Evolutionary conservation across 2,329 filamentous ascomycete genomes (phyloP).

Genomic region (Verticillium nubilum): DNA sequence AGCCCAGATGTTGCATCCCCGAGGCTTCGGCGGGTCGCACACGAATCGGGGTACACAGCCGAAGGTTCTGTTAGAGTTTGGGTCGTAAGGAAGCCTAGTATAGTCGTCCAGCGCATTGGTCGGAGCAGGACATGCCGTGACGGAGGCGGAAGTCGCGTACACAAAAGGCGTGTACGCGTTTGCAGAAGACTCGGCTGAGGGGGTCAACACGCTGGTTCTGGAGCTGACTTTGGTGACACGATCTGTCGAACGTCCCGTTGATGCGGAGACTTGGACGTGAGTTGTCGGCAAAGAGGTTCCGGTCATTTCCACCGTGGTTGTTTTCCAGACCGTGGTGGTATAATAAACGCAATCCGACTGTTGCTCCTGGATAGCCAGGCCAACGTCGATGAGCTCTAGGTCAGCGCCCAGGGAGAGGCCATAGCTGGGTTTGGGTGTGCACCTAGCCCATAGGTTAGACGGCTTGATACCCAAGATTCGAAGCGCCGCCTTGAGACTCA

Average conservation of each 20-base stretch:
- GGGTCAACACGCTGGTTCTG: not conserved
- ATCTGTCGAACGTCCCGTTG: not conserved
- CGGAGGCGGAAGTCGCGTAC: not conserved
- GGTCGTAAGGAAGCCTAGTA: slow-evolving; percentile 14
- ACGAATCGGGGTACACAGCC: slow-evolving; percentile 47
- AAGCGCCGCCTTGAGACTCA: not conserved
- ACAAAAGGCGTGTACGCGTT: slow-evolving; percentile 4
- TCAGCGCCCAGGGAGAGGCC: not conserved
- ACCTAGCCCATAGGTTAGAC: not conserved
- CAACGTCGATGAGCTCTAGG: not conserved
- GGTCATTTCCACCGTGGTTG: slow-evolving; percentile 7
- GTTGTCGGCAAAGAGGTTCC: slow-evolving; percentile 1
- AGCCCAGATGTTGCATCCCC: slow-evolving; percentile 43
- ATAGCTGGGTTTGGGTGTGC: not conserved
- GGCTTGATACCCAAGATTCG: not conserved
- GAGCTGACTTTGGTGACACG: not conserved
- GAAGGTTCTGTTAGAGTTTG: slow-evolving; percentile 38
- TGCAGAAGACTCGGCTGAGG: slow-evolving; percentile 2
- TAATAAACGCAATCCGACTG: slow-evolving; percentile 11
- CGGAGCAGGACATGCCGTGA: slow-evolving; percentile 32
- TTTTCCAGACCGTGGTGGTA: slow-evolving; percentile 9
- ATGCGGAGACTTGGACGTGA: slow-evolving; percentile 5
- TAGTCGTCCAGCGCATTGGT: slow-evolving; percentile 25
- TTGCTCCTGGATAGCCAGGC: not conserved
- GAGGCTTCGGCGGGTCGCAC: slow-evolving; percentile 43